Conservation (phyloP, 208 protist genomes). For the Lotmaria passim region DNA sequence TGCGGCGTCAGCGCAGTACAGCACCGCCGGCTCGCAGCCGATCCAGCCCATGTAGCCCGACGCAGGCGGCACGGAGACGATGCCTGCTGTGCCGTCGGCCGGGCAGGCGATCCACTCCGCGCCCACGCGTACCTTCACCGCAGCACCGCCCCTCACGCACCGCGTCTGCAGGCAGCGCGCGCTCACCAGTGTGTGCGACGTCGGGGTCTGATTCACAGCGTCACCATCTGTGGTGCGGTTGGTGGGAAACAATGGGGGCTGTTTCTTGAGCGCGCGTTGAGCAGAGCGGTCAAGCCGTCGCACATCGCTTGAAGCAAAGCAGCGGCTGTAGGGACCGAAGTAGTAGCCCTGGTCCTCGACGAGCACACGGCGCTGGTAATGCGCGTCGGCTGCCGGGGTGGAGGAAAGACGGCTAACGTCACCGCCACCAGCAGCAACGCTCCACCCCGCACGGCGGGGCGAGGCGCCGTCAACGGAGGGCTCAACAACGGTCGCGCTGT, state of each 20-base stretch:
- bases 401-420: too few species aligned
- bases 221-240: background rate
- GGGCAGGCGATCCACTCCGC: conserved; percentile 55
- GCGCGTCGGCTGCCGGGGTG: conserved; percentile 3
- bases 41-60: conserved; percentile 44
- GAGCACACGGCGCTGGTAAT: background rate
- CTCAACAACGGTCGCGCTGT: conserved; percentile 15
- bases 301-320: conserved; percentile 28
- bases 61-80: conserved; percentile 23
- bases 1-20: conserved; percentile 35
- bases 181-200: conserved; percentile 9
- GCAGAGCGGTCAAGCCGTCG: conserved; percentile 4
- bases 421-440: too few species aligned
- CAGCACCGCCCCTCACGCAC: conserved; percentile 13
- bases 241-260: background rate
- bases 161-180: conserved; percentile 35
- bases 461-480: background rate
- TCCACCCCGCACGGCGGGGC: too few species aligned
- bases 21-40: conserved; percentile 44
- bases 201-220: background rate
- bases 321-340: conserved; percentile 50
- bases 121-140: conserved; percentile 45
- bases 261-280: background rate
- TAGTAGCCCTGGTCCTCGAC: conserved; percentile 32
- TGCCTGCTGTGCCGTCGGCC: conserved; percentile 37